These are phyloP conservation scores for Beauveria bassiana DNA, from an alignment of 2,329 filamentous ascomycete species.

Conservation along the genomic window DNA sequence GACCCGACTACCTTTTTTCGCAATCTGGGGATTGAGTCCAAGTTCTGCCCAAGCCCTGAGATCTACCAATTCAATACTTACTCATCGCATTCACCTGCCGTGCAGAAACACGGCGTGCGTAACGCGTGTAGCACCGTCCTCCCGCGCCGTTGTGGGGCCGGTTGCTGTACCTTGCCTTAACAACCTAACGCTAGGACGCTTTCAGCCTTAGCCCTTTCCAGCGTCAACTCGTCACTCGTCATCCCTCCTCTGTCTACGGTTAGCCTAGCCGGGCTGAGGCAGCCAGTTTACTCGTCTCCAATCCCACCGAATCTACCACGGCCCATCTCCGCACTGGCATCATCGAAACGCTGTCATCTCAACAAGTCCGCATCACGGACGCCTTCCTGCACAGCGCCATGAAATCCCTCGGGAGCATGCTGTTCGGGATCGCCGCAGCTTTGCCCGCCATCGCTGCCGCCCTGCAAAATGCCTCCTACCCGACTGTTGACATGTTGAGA, in stretches of 20 bases:
- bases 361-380: constrained; percentile 14
- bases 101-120: not conserved
- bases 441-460: constrained; percentile 34
- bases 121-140: not conserved
- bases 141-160: not conserved
- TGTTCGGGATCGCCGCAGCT: constrained; percentile 31
- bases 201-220: not conserved
- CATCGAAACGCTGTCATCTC: constrained; percentile 1
- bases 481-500: constrained; percentile 51
- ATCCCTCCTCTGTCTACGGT: not conserved
- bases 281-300: not conserved
- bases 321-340: not conserved
- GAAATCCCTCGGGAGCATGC: constrained; percentile 33
- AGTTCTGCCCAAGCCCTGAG: too few relatives aligned
- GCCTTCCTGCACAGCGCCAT: constrained; percentile 22
- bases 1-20: too few relatives aligned
- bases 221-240: constrained; percentile 1
- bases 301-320: not conserved
- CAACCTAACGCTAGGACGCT: not conserved
- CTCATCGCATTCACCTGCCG: too few relatives aligned
- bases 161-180: not conserved
- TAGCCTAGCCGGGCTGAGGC: not conserved
- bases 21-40: too few relatives aligned
- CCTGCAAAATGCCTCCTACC: constrained; percentile 48
- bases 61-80: too few relatives aligned